phyloP scores from a whole-genome alignment of 768 basidiomycete species.

The Gloeopeniophorella convolvens region DNA sequence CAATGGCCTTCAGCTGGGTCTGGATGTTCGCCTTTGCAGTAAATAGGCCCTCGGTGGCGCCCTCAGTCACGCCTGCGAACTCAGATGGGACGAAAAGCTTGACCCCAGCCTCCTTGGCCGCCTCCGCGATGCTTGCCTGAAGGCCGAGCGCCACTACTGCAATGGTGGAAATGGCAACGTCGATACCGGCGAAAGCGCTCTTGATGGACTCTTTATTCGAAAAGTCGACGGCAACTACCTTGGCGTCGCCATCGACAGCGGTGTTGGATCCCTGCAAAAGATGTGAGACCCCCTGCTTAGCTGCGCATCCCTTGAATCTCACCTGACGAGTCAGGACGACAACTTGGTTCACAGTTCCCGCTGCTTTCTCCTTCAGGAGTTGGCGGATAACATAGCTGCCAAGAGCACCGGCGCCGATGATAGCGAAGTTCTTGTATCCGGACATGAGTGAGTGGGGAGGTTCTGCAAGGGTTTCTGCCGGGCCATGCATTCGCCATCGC shows the following conservation, averaged over 20 bases:
- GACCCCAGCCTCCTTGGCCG: constrained; percentile 25
- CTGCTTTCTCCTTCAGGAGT: not conserved
- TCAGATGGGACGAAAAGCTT: constrained; percentile 29
- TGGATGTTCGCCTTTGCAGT: constrained; percentile 2
- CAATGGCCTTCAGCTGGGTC: constrained; percentile 5
- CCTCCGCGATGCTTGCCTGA: constrained; percentile 20
- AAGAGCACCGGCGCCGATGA: constrained; percentile 8
- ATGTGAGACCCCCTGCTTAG: not conserved
- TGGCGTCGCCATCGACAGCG: constrained; percentile 4
- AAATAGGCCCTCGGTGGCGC: constrained; percentile 6
- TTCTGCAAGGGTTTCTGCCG: too few species aligned
- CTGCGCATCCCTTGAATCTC: not conserved
- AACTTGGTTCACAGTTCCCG: not conserved
- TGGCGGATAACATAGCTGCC: not conserved
- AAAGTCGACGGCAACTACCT: constrained; percentile 14
- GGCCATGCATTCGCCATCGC: too few species aligned
- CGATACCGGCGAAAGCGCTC: constrained; percentile 3
- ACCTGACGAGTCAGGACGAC: not conserved
- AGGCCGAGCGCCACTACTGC: not conserved
- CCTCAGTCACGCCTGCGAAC: constrained; percentile 23
- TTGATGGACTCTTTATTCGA: constrained; percentile 7
- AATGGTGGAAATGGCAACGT: constrained; percentile 19
- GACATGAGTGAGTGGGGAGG: too few species aligned
- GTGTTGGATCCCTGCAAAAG: not conserved
- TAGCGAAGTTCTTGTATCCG: constrained; percentile 9